These are phyloP conservation scores for Ascochyta pisi DNA, from an alignment of 2,329 filamentous ascomycete genomes.

Conservation along the genomic window DNA sequence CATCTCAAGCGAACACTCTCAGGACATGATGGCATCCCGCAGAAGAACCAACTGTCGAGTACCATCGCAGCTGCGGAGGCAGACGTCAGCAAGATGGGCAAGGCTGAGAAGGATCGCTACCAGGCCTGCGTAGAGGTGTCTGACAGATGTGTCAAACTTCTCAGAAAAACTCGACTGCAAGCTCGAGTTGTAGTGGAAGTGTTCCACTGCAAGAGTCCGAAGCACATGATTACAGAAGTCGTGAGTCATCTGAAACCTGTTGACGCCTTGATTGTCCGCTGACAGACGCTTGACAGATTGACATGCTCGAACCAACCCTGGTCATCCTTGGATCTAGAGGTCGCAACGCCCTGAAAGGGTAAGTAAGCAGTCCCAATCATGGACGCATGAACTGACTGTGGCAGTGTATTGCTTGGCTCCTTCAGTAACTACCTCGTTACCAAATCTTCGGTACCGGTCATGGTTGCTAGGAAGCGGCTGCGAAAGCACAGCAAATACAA, in stretches of 20 bases:
- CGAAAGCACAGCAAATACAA: slow-evolving; percentile 86
- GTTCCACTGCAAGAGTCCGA: slow-evolving; percentile 96
- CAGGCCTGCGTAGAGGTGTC: slow-evolving; percentile 85
- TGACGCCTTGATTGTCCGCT: slow-evolving; percentile 26
- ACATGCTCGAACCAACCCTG: slow-evolving; percentile 86
- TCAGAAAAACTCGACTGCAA: slow-evolving; percentile 90
- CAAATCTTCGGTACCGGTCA: slow-evolving; percentile 95
- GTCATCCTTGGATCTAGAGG: slow-evolving; percentile 93
- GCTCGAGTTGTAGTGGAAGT: slow-evolving; percentile 95
- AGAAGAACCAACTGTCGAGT: slow-evolving; percentile 43
- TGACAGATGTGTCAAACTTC: slow-evolving; percentile 79
- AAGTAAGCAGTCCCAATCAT: slow-evolving; percentile 48
- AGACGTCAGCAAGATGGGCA: slow-evolving; percentile 52
- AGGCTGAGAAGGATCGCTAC: slow-evolving; percentile 77
- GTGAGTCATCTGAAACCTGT: slow-evolving; percentile 52
- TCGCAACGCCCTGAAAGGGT: slow-evolving; percentile 91
- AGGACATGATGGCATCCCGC: slow-evolving; percentile 49
- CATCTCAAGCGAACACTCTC: slow-evolving; percentile 71
- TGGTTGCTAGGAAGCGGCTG: slow-evolving; percentile 92
- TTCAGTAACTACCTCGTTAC: slow-evolving; percentile 98
- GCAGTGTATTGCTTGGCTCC: slow-evolving; percentile 87
- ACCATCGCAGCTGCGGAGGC: slow-evolving; percentile 44
- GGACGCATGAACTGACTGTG: slow-evolving; percentile 31
- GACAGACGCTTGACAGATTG: slow-evolving; percentile 65
- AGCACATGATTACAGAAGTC: slow-evolving; percentile 94